Base-by-base conservation (phyloP, 2,329 filamentous ascomycete genomes). In the Xylaria polymorpha region DNA sequence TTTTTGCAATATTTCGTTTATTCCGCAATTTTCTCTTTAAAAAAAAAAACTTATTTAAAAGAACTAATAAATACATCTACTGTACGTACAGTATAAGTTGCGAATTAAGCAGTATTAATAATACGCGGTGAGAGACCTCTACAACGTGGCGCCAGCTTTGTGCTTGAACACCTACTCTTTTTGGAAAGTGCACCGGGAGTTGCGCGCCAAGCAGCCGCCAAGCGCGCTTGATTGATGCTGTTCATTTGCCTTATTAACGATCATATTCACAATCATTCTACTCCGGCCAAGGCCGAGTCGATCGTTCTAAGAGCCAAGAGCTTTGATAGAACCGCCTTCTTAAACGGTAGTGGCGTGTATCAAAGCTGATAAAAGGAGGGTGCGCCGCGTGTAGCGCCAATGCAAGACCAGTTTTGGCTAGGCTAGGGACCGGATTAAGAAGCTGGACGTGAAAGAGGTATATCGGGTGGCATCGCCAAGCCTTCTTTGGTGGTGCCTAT, bases 381-480 rank as follows among this genome's bases (percentile, higher is more conserved):
- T 41, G 48, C n/a, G 43, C 35, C 48, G 44, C 57, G 57, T 43
- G 18, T 64, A 56, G 60, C 22, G 56, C 48, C 58, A 63, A 56
- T 43, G 44, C 41, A 37, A 66, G 18, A 35, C 39, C n/a, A 20
- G 5, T 64, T 44, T 32, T 43, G 50, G 44, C 35, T 58, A 50
- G 58, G 22, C 46, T 22, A 44, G 39, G 39, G 15, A n/a, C 66
- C 69, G 41, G 64, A 66, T 71, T 20, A 32, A 66, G 66, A 69
- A 69, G 66, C 53, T 68, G 61, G 43, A 66, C 43, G 51, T 4
- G 51, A 58, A 56, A 57, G 25, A 67, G 55, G 15, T 39, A 32
- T 53, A 61, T 57, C 29, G 37, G 59, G 66, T 63, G 55, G 48
- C 60, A 69, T 64, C 60, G 69, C 69, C 69, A 71, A 71, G 66